A percentile compares a stretch with the other conserved stretches of the same genome.
phyloP scores from a whole-genome alignment of 2,329 filamentous ascomycete genomes.

The Cytospora leucostoma region DNA sequence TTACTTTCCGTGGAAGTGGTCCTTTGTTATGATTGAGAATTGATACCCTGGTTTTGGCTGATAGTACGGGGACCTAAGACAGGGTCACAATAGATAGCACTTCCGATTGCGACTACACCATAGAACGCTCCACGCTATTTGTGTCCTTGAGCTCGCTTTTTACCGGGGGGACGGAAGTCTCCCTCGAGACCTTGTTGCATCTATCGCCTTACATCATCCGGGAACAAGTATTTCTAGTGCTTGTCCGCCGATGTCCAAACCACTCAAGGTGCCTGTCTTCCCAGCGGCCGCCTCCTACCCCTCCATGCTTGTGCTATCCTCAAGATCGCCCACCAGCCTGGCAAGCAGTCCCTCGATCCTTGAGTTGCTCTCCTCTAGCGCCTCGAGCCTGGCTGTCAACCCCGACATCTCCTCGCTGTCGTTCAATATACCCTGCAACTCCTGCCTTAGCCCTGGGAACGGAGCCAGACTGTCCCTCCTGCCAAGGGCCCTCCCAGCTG shows the following conservation, averaged over 20 bases:
- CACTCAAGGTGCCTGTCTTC: constrained; percentile 29
- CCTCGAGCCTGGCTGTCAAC: constrained; percentile 47
- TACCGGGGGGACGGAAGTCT: neutral
- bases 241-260: constrained; percentile 24
- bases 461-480: constrained; percentile 56
- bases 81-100: neutral
- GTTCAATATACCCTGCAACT: constrained; percentile 51
- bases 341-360: constrained; percentile 52
- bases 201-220: neutral
- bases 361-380: constrained; percentile 52
- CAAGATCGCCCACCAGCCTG: constrained; percentile 38
- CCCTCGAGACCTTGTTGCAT: neutral
- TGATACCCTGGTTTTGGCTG: constrained; percentile 15
- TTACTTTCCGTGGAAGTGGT: neutral
- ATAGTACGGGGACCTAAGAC: neutral
- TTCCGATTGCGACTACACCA: neutral
- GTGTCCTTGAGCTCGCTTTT: neutral
- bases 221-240: constrained; percentile 5
- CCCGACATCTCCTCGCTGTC: constrained; percentile 49
- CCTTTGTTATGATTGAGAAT: constrained; percentile 2
- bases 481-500: constrained; percentile 10
- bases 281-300: constrained; percentile 33
- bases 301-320: constrained; percentile 24
- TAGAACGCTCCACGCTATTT: neutral
- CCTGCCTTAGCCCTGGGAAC: constrained; percentile 53